These are phyloP conservation scores for Lobosporangium transversale DNA, from an alignment of 192 early-diverging fungal genomes.

Conservation along the genomic window DNA sequence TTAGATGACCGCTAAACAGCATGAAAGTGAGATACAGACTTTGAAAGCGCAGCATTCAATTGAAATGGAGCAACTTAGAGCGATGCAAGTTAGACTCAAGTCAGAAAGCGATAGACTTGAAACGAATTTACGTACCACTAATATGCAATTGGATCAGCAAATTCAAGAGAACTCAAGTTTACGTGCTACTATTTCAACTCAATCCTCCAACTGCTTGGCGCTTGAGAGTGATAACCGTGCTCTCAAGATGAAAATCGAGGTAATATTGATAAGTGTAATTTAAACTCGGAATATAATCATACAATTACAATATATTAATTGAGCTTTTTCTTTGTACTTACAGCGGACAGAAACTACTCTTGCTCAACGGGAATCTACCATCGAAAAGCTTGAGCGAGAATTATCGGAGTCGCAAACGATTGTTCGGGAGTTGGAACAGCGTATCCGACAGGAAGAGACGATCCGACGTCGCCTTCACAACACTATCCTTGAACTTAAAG, in stretches of 20 bases:
- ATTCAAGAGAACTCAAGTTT: conserved; percentile 55
- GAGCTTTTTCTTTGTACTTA: conserved; percentile 6
- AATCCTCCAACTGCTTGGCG: conserved; percentile 54
- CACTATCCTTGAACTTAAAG: conserved; percentile 92
- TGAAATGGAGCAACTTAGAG: conserved; percentile 48
- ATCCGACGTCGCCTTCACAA: conserved; percentile 89
- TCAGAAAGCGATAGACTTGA: conserved; percentile 42
- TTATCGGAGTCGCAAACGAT: conserved; percentile 6
- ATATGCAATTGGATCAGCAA: conserved; percentile 43
- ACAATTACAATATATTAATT: too few species aligned
- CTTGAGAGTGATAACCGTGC: conserved; percentile 59
- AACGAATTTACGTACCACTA: conserved; percentile 33
- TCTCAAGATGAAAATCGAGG: conserved; percentile 52
- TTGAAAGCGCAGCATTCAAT: conserved; percentile 33
- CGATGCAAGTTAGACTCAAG: conserved; percentile 43
- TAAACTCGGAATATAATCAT: too few species aligned
- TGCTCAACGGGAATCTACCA: conserved; percentile 50
- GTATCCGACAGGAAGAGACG: conserved; percentile 67
- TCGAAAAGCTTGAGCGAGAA: conserved; percentile 38
- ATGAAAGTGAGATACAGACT: conserved; percentile 47
- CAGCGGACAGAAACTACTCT: conserved; percentile 52
- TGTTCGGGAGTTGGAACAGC: conserved; percentile 29
- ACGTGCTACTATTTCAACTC: conserved; percentile 59
- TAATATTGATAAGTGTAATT: conserved; percentile 6
- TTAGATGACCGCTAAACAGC: conserved; percentile 50